phyloP scores from a whole-genome alignment of 2,329 filamentous ascomycete species.

The Colletotrichum sansevieriae region DNA sequence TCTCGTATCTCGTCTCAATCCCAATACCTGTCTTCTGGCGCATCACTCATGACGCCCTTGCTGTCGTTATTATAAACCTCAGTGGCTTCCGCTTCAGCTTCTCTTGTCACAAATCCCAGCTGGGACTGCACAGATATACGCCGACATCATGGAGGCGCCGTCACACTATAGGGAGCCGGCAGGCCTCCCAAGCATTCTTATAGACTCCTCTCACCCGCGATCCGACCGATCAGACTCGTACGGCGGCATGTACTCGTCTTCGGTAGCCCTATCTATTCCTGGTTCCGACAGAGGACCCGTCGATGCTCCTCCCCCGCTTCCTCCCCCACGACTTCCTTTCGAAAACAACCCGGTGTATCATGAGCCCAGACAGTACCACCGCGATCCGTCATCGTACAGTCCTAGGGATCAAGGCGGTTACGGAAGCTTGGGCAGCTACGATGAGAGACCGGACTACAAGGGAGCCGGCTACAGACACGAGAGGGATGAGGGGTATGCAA shows the following conservation, averaged over 20 bases:
- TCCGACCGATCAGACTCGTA: slow-evolving; percentile 50
- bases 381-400: slow-evolving; percentile 44
- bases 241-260: slow-evolving; percentile 48
- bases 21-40: slow-evolving; percentile 13
- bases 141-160: slow-evolving; percentile 52
- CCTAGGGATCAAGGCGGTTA: slow-evolving; percentile 47
- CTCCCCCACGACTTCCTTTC: slow-evolving; percentile 58
- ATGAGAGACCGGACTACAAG: slow-evolving; percentile 52
- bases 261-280: slow-evolving; percentile 58
- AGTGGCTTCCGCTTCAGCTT: slow-evolving; percentile 37
- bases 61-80: slow-evolving; percentile 38
- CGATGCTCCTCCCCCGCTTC: slow-evolving; percentile 59
- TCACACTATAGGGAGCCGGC: slow-evolving; percentile 52
- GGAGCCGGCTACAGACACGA: slow-evolving; percentile 47
- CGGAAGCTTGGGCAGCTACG: slow-evolving; percentile 55
- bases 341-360: slow-evolving; percentile 40
- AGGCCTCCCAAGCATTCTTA: slow-evolving; percentile 52
- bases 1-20: slow-evolving; percentile 32
- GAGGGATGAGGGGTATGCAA: slow-evolving; percentile 60
- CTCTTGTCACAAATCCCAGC: slow-evolving; percentile 29
- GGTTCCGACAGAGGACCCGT: slow-evolving; percentile 47
- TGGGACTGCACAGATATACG: slow-evolving; percentile 30
- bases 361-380: slow-evolving; percentile 50
- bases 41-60: slow-evolving; percentile 40
- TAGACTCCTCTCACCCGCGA: slow-evolving; percentile 48